Conservation (phyloP, 2,329 filamentous ascomycete genomes). For the Cadophora sp. region DNA sequence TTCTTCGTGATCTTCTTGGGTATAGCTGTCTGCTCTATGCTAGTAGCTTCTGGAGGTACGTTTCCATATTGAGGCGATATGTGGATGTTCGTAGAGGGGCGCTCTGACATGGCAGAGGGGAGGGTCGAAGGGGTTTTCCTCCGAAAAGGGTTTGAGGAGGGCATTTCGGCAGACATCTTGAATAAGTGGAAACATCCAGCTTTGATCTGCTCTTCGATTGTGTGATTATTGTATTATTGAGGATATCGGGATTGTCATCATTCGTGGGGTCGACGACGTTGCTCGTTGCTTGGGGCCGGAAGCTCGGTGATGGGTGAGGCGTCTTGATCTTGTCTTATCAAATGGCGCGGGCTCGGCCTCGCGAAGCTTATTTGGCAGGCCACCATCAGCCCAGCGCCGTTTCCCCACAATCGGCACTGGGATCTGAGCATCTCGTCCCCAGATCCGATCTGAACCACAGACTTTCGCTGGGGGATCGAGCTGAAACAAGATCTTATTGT, state of each 20-base stretch:
- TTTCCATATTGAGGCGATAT: conserved; percentile 31
- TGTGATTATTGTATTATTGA: conserved; percentile 22
- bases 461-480: not conserved
- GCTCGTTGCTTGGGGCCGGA: conserved; percentile 10
- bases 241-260: conserved; percentile 18
- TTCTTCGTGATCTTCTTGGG: conserved; percentile 57
- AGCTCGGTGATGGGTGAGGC: conserved; percentile 26
- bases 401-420: conserved; percentile 5
- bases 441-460: not conserved
- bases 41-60: conserved; percentile 22
- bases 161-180: conserved; percentile 42
- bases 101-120: conserved; percentile 27
- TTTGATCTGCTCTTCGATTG: conserved; percentile 23
- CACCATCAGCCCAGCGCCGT: not conserved
- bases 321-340: conserved; percentile 22
- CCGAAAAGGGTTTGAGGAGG: conserved; percentile 46
- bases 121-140: conserved; percentile 38
- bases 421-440: not conserved
- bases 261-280: conserved; percentile 17
- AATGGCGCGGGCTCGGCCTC: conserved; percentile 13
- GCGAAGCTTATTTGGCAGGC: conserved; percentile 29
- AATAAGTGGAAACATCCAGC: conserved; percentile 25
- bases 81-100: conserved; percentile 32
- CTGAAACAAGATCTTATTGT: not conserved
- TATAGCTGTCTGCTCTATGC: conserved; percentile 22